Evolutionary conservation across 352 stramenopile genomes (phyloP).

Genomic region (Chrysophaeum taylorii): DNA sequence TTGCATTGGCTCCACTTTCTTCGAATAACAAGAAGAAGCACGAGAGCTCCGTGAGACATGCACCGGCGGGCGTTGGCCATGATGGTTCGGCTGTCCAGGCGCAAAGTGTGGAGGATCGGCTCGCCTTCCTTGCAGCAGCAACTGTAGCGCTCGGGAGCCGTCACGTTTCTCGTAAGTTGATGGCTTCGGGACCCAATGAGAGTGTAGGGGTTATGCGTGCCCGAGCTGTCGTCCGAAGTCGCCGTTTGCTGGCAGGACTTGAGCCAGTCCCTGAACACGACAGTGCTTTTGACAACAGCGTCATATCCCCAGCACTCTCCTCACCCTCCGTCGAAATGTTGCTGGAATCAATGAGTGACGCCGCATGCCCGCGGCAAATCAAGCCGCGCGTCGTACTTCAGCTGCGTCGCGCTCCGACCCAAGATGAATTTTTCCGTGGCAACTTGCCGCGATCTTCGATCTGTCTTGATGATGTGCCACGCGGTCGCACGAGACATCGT

Average conservation of each 20-base stretch:
- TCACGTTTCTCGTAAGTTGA: too few species aligned
- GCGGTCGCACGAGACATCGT: constrained; percentile 29
- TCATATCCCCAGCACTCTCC: too few species aligned
- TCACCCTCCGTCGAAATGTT: not conserved
- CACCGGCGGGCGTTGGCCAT: too few species aligned
- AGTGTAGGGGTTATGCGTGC: too few species aligned
- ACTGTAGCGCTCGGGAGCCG: too few species aligned
- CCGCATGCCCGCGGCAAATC: not conserved
- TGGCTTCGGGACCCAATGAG: too few species aligned
- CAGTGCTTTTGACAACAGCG: too few species aligned
- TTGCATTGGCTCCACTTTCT: not conserved
- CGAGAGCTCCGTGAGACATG: too few species aligned
- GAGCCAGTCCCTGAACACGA: too few species aligned
- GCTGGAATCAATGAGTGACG: not conserved
- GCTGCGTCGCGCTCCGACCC: constrained; percentile 48
- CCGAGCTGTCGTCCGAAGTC: too few species aligned
- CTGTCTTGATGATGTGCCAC: constrained; percentile 28
- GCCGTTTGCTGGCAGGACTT: too few species aligned
- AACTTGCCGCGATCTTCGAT: constrained; percentile 48
- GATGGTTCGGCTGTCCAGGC: not conserved
- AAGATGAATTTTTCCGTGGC: constrained; percentile 63
- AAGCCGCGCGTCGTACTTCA: not conserved
- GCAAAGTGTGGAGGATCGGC: not conserved
- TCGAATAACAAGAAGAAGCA: too few species aligned
- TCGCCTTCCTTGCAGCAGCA: constrained; percentile 5